These are phyloP conservation scores for Nemophila menziesii DNA, from an alignment of 257 asterid genomes.

Conservation along the genomic window DNA sequence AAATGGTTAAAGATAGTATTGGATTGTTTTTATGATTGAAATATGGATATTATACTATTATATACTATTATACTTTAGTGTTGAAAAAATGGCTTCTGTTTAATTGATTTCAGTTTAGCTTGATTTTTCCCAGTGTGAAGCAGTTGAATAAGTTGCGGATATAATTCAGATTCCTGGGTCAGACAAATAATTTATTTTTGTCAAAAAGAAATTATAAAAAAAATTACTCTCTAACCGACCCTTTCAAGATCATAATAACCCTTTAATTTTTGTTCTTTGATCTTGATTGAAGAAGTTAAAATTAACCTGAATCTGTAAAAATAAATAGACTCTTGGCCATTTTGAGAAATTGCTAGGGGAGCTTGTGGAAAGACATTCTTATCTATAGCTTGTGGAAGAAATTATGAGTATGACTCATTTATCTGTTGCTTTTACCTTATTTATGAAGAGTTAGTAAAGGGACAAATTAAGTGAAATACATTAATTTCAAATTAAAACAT, in stretches of 20 bases:
- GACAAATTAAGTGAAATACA: no score
- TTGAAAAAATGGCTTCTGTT: no score
- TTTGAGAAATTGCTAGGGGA: slow-evolving; percentile 77
- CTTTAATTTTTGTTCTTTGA: no score
- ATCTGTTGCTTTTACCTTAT: no score
- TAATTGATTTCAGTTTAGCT: slow-evolving; percentile 5
- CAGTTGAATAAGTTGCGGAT: slow-evolving; percentile 89
- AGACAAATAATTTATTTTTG: no score
- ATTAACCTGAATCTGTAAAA: slow-evolving; percentile 6
- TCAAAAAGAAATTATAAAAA: no score
- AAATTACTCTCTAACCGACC: neutral
- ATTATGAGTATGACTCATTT: no score
- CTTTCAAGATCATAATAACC: neutral
- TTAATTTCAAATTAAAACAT: no score
- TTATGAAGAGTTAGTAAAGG: no score
- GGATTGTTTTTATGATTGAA: slow-evolving; percentile 1
- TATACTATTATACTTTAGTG: no score
- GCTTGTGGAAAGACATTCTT: slow-evolving; percentile 69
- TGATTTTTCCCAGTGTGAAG: slow-evolving; percentile 68
- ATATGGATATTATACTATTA: neutral
- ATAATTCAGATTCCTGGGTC: slow-evolving; percentile 97
- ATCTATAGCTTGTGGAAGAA: neutral
- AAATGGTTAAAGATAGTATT: slow-evolving; percentile 8
- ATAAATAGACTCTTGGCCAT: slow-evolving; percentile 75
- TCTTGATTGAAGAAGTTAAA: no score